phyloP scores from a whole-genome alignment of 2,329 filamentous ascomycete genomes.

The Knoxdaviesia proteae region DNA sequence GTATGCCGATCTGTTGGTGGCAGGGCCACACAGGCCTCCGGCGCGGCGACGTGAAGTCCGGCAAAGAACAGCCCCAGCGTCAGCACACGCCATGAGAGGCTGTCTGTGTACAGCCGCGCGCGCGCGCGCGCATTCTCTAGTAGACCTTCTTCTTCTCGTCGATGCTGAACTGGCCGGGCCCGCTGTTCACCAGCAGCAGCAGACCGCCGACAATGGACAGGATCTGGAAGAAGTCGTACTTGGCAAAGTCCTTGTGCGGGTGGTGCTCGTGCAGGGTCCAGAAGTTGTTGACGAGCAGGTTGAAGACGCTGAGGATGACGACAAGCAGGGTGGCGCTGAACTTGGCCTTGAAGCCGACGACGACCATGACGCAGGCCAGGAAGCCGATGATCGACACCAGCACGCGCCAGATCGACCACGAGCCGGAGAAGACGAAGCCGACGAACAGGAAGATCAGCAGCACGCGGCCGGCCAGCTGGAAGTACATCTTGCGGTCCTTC shows the following conservation, averaged over 20 bases:
- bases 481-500: conserved; percentile 99
- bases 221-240: conserved; percentile 99
- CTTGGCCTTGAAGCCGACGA: conserved; percentile 99
- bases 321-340: conserved; percentile 92
- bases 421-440: conserved; percentile 86
- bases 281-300: conserved; percentile 97
- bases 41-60: neutral
- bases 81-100: neutral
- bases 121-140: conserved; percentile 20
- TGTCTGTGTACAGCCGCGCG: neutral
- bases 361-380: conserved; percentile 91
- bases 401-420: conserved; percentile 80
- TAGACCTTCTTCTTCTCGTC: conserved; percentile 99
- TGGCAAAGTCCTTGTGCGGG: conserved; percentile 99
- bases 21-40: neutral
- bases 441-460: conserved; percentile 94
- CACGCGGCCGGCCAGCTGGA: conserved; percentile 89
- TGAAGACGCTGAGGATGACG: conserved; percentile 88
- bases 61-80: neutral
- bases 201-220: conserved; percentile 95
- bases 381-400: conserved; percentile 69
- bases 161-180: conserved; percentile 89
- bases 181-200: conserved; percentile 93
- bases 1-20: neutral
- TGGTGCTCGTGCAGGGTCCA: conserved; percentile 98